Conservation (phyloP, 768 basidiomycete species). For the Trichaptum fuscoviolaceum region DNA sequence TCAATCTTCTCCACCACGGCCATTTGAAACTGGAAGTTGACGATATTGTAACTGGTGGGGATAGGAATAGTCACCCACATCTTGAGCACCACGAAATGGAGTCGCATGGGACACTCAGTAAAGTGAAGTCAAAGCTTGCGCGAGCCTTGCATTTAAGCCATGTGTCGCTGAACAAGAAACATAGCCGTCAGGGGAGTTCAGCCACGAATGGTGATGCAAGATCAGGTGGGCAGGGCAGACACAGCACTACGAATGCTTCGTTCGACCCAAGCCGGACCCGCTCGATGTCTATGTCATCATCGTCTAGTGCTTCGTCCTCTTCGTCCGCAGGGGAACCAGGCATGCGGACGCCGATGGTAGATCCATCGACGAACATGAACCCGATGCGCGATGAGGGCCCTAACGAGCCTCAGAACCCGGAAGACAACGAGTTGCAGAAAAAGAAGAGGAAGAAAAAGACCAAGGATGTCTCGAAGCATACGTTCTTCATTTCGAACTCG, state of each 20-base stretch:
- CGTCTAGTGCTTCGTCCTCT: constrained; percentile 22
- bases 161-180: constrained; percentile 7
- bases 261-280: constrained; percentile 20
- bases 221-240: background rate
- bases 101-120: constrained; percentile 17
- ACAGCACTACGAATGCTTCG: constrained; percentile 5
- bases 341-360: constrained; percentile 56
- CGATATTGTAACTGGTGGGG: constrained; percentile 14
- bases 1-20: constrained; percentile 55
- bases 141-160: constrained; percentile 6
- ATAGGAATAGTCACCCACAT: constrained; percentile 4
- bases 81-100: constrained; percentile 3
- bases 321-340: constrained; percentile 22
- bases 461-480: constrained; percentile 82
- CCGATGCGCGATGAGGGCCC: constrained; percentile 37
- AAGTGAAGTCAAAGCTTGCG: constrained; percentile 3
- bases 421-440: constrained; percentile 24
- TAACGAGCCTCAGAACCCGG: constrained; percentile 13
- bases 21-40: constrained; percentile 19
- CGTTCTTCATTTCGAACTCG: constrained; percentile 89
- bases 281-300: constrained; percentile 28
- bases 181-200: background rate
- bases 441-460: constrained; percentile 42
- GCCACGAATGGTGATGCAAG: background rate
- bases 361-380: constrained; percentile 73